Base-by-base conservation (phyloP, 2,329 filamentous ascomycete species). In the Nannizziopsis barbatae region DNA sequence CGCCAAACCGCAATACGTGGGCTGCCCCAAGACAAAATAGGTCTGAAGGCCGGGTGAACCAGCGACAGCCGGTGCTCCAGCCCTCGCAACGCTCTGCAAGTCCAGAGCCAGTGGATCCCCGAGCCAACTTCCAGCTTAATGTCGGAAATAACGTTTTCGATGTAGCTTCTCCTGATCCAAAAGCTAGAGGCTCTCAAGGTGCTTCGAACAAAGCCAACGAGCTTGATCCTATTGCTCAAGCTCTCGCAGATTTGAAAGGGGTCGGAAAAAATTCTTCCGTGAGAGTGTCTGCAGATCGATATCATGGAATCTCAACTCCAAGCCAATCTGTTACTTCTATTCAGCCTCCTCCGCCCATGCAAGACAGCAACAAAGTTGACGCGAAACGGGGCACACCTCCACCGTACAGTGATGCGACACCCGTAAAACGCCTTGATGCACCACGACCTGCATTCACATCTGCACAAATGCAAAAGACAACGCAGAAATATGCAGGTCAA, bases 131-230 rank as follows among this genome's bases (percentile, higher is more conserved):
- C 58, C 90, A 94, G 52, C 75, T 98, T 22, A 95, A 95, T 59
- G 79, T 98, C 47, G 92, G 92, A 6, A 87, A 93, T 58, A 98
- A 98, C 58, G 87, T 98, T 9, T 95, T 98, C 59, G 82, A 94
- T 49, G 90, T 98, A 8, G 84, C 85, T 10, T 84, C 84, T 7
- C 83, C 86, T 0, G 85, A 90, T 51, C 60, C 53, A 39, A 73
- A 65, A 38, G 71, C 72, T 37, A 61, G 60, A 60, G 54, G 59
- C 57, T 49, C 65, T 49, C 50, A 65, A 62, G 30, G 65, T 60
- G 42, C 61, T 62, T 56, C 72, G 62, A 48, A 63, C 9, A 57
- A 67, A 3, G 68, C 74, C 31, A 81, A 85, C 22, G 83, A 87
- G 18, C 67, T 76, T 12, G 92, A 98, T 59, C 92, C 92, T 0